These are phyloP conservation scores for Globisporangium cystogenes DNA, from an alignment of 352 stramenopile genomes.

Conservation along the genomic window DNA sequence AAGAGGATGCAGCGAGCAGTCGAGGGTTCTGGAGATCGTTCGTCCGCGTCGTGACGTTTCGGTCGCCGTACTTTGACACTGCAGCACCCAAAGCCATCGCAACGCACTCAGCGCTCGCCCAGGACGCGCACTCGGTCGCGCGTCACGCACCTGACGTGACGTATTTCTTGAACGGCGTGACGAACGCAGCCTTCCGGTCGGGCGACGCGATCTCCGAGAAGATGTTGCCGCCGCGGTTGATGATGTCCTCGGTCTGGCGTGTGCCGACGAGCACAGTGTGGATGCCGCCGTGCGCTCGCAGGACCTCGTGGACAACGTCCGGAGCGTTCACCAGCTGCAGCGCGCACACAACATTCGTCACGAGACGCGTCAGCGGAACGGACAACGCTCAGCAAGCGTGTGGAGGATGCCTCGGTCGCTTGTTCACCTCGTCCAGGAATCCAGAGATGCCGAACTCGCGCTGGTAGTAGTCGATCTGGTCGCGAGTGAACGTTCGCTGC, in stretches of 20 bases:
- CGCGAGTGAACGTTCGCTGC: slow-evolving; percentile 48
- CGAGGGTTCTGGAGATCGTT: slow-evolving; percentile 72
- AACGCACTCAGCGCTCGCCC: background rate
- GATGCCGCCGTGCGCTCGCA: slow-evolving; percentile 58
- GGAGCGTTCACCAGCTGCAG: slow-evolving; percentile 78
- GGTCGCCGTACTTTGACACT: slow-evolving; percentile 83
- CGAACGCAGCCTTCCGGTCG: slow-evolving; percentile 67
- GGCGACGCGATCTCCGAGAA: slow-evolving; percentile 45
- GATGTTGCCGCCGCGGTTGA: slow-evolving; percentile 63
- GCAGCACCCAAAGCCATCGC: background rate
- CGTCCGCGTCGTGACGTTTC: slow-evolving; percentile 79
- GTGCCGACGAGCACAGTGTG: slow-evolving; percentile 78
- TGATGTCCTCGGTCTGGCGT: slow-evolving; percentile 67
- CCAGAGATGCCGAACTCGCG: slow-evolving; percentile 61
- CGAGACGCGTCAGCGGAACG: background rate
- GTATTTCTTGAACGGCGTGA: slow-evolving; percentile 86
- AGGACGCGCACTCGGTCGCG: background rate
- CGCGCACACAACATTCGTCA: background rate
- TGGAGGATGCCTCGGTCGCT: background rate
- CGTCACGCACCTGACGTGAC: slow-evolving; percentile 59
- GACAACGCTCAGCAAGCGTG: background rate
- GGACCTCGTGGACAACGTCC: slow-evolving; percentile 76
- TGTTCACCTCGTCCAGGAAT: slow-evolving; percentile 70
- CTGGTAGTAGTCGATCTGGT: slow-evolving; percentile 47
- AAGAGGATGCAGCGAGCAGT: slow-evolving; percentile 60